phyloP scores from a whole-genome alignment of 371 early-diverging fungal species.

The Haplosporangium sp. region DNA sequence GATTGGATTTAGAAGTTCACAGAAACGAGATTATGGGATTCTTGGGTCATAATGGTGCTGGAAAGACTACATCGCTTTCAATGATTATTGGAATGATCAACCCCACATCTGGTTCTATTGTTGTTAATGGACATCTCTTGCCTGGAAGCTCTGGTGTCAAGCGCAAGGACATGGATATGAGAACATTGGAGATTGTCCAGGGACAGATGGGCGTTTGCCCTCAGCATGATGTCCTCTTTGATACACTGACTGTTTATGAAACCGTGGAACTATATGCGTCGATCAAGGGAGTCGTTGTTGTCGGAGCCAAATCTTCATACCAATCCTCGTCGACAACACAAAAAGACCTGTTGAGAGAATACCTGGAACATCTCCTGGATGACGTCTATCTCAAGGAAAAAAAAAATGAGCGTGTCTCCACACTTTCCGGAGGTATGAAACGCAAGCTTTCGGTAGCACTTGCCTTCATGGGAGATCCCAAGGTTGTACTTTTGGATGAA shows the following conservation, averaged over 20 bases:
- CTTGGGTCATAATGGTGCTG: constrained; percentile 63
- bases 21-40: constrained; percentile 56
- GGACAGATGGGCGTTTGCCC: constrained; percentile 58
- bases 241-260: constrained; percentile 70
- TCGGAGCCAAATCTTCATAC: constrained; percentile 12
- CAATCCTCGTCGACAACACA: not conserved
- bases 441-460: constrained; percentile 77
- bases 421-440: constrained; percentile 80
- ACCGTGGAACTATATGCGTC: constrained; percentile 69
- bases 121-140: constrained; percentile 53
- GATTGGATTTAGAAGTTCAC: constrained; percentile 53
- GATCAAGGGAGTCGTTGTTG: constrained; percentile 67
- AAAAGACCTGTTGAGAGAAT: constrained; percentile 57
- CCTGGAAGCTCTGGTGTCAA: constrained; percentile 49
- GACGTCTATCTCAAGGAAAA: constrained; percentile 64
- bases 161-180: constrained; percentile 30
- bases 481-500: constrained; percentile 79
- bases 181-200: constrained; percentile 48
- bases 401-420: constrained; percentile 62
- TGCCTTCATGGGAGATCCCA: constrained; percentile 79
- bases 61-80: constrained; percentile 70
- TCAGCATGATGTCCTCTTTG: constrained; percentile 71
- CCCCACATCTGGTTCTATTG: constrained; percentile 44
- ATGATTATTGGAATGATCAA: constrained; percentile 64
- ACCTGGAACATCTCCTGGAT: constrained; percentile 64